These are phyloP conservation scores for Phanerochaete carnosa DNA, from an alignment of 768 basidiomycete species.

Conservation along the genomic window DNA sequence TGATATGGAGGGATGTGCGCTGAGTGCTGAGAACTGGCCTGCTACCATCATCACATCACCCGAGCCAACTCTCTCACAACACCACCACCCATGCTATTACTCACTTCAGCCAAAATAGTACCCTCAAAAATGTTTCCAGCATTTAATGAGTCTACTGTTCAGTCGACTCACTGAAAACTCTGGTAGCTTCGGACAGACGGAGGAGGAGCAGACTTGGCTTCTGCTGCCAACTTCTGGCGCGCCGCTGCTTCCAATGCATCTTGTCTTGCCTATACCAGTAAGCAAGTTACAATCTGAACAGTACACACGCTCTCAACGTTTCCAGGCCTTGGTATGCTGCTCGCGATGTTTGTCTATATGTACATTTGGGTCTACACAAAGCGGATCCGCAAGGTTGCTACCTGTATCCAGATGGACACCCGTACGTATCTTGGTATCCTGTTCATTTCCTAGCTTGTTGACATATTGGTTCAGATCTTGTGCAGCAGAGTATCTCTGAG, in stretches of 20 bases:
- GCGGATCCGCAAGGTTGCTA: slow-evolving; percentile 88
- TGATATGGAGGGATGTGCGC: too few relatives aligned
- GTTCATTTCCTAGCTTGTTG: neutral
- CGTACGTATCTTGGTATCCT: slow-evolving; percentile 42
- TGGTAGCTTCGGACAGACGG: slow-evolving; percentile 46
- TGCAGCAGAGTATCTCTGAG: slow-evolving; percentile 90
- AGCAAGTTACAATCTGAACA: slow-evolving; percentile 14
- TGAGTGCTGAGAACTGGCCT: slow-evolving; percentile 5
- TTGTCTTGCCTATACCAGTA: slow-evolving; percentile 68
- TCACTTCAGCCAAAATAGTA: too few relatives aligned
- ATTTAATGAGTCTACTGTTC: slow-evolving; percentile 81
- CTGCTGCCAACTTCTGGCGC: slow-evolving; percentile 41
- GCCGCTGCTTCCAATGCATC: slow-evolving; percentile 54
- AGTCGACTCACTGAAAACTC: slow-evolving; percentile 76
- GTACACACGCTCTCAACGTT: neutral
- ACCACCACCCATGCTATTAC: too few relatives aligned
- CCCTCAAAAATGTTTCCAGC: slow-evolving; percentile 41
- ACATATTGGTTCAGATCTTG: slow-evolving; percentile 54
- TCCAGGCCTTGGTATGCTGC: slow-evolving; percentile 69
- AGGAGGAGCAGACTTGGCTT: neutral
- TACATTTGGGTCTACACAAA: slow-evolving; percentile 71
- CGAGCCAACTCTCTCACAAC: slow-evolving; percentile 3
- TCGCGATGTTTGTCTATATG: slow-evolving; percentile 75
- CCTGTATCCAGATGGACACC: slow-evolving; percentile 86
- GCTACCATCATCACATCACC: slow-evolving; percentile 22